Conservation (phyloP, 306 rosid genomes). For the Quercus aquifolioides region DNA sequence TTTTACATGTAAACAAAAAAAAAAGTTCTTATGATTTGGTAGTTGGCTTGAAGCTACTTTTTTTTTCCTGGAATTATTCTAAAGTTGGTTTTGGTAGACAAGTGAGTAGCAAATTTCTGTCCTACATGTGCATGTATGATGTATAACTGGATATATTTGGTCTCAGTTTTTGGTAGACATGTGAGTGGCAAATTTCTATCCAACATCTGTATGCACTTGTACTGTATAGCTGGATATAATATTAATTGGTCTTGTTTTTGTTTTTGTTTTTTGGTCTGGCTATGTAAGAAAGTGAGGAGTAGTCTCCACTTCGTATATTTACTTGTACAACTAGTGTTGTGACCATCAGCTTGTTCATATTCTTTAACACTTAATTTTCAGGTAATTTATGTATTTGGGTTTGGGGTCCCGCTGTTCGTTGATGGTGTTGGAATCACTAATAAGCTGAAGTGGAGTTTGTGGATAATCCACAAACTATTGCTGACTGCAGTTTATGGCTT, state of each 20-base stretch:
- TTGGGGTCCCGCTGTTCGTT: slow-evolving; percentile 63
- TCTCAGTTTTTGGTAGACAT: no score
- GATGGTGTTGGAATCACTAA: slow-evolving; percentile 30
- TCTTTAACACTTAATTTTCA: slow-evolving; percentile 27
- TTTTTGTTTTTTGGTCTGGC: neutral
- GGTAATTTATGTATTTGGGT: slow-evolving; percentile 71
- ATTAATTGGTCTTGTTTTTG: no score
- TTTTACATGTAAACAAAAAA: no score
- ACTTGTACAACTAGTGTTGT: neutral
- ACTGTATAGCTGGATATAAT: no score
- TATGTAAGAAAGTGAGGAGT: neutral
- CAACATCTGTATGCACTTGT: no score
- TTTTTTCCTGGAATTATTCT: neutral
- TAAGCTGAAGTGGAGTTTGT: slow-evolving; percentile 58
- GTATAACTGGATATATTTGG: no score
- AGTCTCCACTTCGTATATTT: neutral
- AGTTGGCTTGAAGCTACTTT: no score
- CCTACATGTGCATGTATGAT: neutral
- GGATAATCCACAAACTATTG: slow-evolving; percentile 55
- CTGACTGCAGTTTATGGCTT: slow-evolving; percentile 67
- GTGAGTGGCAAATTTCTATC: no score
- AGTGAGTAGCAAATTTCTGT: neutral
- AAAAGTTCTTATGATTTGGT: no score
- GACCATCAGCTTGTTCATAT: slow-evolving; percentile 1
- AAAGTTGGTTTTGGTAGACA: neutral